Conservation (phyloP, 2,329 filamentous ascomycete genomes). For the Neofusicoccum parvum region DNA sequence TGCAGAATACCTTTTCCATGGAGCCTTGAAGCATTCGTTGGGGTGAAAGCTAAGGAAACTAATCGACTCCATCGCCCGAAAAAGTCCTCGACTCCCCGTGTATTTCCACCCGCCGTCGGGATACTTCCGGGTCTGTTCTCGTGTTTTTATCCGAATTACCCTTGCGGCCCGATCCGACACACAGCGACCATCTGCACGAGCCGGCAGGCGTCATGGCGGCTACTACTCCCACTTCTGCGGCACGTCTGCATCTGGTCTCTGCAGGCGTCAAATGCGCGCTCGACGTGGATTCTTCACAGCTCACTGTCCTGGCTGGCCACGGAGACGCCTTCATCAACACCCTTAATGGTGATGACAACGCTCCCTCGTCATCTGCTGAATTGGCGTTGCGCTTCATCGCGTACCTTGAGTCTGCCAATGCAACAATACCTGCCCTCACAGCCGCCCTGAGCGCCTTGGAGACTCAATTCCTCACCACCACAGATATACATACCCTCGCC, state of each 20-base stretch:
- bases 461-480: background rate
- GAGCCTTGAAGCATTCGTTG: constrained; percentile 73
- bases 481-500: background rate
- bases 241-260: background rate
- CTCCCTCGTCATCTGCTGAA: background rate
- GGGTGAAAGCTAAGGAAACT: too few species aligned
- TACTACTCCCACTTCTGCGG: background rate
- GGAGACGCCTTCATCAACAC: background rate
- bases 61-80: too few species aligned
- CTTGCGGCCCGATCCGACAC: background rate
- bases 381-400: background rate
- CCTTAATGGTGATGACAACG: background rate
- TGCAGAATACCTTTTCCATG: constrained; percentile 48
- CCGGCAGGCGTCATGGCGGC: background rate
- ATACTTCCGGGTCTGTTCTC: too few species aligned
- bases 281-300: background rate
- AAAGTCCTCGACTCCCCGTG: constrained; percentile 54
- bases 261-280: background rate
- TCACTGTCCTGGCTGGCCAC: background rate
- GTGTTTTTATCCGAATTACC: background rate
- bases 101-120: too few species aligned
- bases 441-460: background rate
- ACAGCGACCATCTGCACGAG: background rate
- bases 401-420: background rate
- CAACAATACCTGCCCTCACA: background rate